phyloP scores from a whole-genome alignment of 352 stramenopile genomes.

The Pythium biforme region DNA sequence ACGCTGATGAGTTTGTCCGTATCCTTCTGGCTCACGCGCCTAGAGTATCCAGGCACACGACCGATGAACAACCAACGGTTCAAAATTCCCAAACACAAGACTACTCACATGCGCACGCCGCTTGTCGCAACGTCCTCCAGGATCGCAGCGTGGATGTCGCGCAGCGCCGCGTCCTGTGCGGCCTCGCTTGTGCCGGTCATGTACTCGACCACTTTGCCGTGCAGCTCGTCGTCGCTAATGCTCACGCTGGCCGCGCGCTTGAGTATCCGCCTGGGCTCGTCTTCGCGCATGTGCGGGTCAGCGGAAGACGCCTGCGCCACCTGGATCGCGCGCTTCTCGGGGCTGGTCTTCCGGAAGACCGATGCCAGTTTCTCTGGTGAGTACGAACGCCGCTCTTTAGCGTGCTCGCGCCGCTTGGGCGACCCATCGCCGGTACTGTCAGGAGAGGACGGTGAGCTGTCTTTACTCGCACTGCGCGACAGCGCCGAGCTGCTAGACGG shows the following conservation, averaged over 20 bases:
- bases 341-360: slow-evolving; percentile 20
- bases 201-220: slow-evolving; percentile 32
- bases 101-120: slow-evolving; percentile 16
- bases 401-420: slow-evolving; percentile 7
- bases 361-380: slow-evolving; percentile 24
- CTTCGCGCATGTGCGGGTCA: neutral
- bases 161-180: slow-evolving; percentile 24
- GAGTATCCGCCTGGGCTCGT: neutral
- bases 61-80: neutral
- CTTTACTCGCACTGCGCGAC: slow-evolving; percentile 17
- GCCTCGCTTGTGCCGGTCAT: slow-evolving; percentile 25
- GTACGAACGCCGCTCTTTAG: slow-evolving; percentile 22
- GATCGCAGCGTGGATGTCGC: slow-evolving; percentile 24
- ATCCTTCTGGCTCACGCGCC: slow-evolving; percentile 29
- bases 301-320: neutral
- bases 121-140: slow-evolving; percentile 17
- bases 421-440: slow-evolving; percentile 12
- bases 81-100: neutral
- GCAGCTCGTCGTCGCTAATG: slow-evolving; percentile 32
- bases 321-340: slow-evolving; percentile 16
- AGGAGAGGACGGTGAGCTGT: slow-evolving; percentile 14
- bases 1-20: slow-evolving; percentile 29
- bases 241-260: slow-evolving; percentile 16
- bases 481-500: slow-evolving; percentile 21
- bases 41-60: neutral